Percentiles rank a stretch among this genome's conserved stretches.
Evolutionary conservation across 345 rosid genomes (phyloP).

Genomic region (Salix arbutifolia): DNA sequence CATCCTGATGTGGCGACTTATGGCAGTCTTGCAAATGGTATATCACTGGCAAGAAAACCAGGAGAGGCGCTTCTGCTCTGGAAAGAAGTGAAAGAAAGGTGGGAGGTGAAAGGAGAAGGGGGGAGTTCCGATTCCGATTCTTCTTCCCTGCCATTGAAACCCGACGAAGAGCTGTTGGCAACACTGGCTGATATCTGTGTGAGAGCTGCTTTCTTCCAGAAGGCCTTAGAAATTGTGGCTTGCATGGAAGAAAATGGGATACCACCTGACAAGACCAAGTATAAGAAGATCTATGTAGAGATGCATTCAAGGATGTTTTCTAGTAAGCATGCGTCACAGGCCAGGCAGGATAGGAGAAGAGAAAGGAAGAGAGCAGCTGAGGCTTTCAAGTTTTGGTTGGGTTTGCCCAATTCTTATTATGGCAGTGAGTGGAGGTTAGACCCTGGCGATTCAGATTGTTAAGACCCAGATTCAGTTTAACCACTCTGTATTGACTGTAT

Average conservation of each 20-base stretch:
- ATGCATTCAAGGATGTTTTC: constrained; percentile 97
- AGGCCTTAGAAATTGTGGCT: constrained; percentile 84
- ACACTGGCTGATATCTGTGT: constrained; percentile 81
- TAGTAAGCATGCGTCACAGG: constrained; percentile 92
- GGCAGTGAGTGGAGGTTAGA: constrained; percentile 76
- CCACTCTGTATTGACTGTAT: background rate
- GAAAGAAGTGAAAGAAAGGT: constrained; percentile 80
- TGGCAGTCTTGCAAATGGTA: constrained; percentile 78
- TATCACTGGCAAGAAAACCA: constrained; percentile 83
- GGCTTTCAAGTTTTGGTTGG: constrained; percentile 97
- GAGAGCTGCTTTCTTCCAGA: constrained; percentile 83
- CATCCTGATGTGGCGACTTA: constrained; percentile 78
- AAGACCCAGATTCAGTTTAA: constrained; percentile 9
- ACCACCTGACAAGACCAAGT: constrained; percentile 81
- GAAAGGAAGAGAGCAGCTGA: constrained; percentile 92
- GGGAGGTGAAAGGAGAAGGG: constrained; percentile 28
- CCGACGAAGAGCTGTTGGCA: constrained; percentile 69
- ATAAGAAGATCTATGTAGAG: constrained; percentile 78
- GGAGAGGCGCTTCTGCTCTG: constrained; percentile 92
- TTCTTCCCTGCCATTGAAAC: constrained; percentile 49
- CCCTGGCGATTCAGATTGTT: constrained; percentile 27
- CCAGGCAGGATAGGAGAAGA: constrained; percentile 60
- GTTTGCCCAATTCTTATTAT: constrained; percentile 86
- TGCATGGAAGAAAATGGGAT: constrained; percentile 94
- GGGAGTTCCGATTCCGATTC: constrained; percentile 26